Evolutionary conservation across 1,139 yeast genomes (phyloP).

Genomic region (Komagataea norvegica): DNA sequence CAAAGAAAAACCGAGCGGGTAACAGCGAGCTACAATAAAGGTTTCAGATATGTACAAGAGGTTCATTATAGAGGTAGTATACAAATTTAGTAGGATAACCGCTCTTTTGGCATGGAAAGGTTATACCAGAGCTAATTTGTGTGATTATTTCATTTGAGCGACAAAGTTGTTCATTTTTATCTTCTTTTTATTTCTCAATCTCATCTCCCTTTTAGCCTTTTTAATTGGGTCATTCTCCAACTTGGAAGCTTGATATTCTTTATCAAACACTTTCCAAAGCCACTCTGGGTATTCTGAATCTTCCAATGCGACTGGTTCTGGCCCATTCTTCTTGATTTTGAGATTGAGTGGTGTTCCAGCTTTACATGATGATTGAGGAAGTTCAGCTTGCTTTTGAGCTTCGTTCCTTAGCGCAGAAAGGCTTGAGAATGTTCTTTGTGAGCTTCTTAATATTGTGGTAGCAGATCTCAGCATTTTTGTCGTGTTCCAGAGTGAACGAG

Average conservation of each 20-base stretch:
- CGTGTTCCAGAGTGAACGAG: too few relatives aligned
- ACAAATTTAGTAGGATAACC: not conserved
- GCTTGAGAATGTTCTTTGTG: slow-evolving; percentile 19
- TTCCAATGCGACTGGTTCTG: slow-evolving; percentile 85
- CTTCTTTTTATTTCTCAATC: slow-evolving; percentile 59
- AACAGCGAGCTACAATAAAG: not conserved
- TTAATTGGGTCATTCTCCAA: slow-evolving; percentile 58
- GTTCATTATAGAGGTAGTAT: not conserved
- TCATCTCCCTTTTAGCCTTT: slow-evolving; percentile 64
- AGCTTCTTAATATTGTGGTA: not conserved
- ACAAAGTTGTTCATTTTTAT: slow-evolving; percentile 80
- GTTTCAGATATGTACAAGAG: slow-evolving; percentile 4
- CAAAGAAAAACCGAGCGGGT: not conserved
- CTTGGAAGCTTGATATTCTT: slow-evolving; percentile 47
- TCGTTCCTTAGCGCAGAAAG: slow-evolving; percentile 15
- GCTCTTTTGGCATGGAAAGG: too few relatives aligned
- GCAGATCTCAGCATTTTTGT: slow-evolving; percentile 3
- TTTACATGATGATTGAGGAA: slow-evolving; percentile 38
- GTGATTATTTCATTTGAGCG: slow-evolving; percentile 37
- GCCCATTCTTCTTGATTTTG: slow-evolving; percentile 71
- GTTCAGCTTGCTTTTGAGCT: slow-evolving; percentile 10
- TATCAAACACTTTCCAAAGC: slow-evolving; percentile 88
- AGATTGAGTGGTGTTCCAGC: slow-evolving; percentile 83
- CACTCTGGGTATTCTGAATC: slow-evolving; percentile 91
- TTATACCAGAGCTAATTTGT: not conserved